phyloP scores from a whole-genome alignment of 202 grass and related monocot genomes.

The Setaria viridis region DNA sequence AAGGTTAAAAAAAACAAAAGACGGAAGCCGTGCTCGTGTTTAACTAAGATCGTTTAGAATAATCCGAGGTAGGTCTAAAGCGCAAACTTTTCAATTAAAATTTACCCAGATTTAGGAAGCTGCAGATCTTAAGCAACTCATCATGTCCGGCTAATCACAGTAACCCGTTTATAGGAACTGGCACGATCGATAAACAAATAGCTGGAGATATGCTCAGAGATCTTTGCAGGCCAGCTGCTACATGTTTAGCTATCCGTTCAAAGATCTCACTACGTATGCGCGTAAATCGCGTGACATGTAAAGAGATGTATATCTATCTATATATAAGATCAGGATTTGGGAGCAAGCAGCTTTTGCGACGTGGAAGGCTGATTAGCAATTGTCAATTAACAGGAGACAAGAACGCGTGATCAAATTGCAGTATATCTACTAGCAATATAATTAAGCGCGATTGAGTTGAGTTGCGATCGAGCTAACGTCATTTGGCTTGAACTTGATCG shows the following conservation, averaged over 20 bases:
- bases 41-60: background rate
- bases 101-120: background rate
- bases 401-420: background rate
- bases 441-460: background rate
- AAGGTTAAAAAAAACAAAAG: background rate
- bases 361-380: constrained; percentile 10
- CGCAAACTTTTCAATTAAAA: background rate
- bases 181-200: background rate
- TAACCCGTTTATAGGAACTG: background rate
- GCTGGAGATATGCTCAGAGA: background rate
- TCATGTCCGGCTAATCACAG: background rate
- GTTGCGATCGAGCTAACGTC: background rate
- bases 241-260: background rate
- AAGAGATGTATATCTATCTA: background rate
- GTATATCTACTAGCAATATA: background rate
- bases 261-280: constrained; percentile 10
- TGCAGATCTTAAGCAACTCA: background rate
- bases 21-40: background rate
- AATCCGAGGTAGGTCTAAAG: constrained; percentile 6
- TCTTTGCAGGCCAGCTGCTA: background rate
- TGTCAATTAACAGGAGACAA: constrained; percentile 42
- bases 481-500: background rate
- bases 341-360: background rate
- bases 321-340: background rate
- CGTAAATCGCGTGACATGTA: background rate